A percentile compares a stretch with the other conserved stretches of the same genome.
phyloP scores from a whole-genome alignment of 2,329 filamentous ascomycete genomes.

The Endothia cerciana region DNA sequence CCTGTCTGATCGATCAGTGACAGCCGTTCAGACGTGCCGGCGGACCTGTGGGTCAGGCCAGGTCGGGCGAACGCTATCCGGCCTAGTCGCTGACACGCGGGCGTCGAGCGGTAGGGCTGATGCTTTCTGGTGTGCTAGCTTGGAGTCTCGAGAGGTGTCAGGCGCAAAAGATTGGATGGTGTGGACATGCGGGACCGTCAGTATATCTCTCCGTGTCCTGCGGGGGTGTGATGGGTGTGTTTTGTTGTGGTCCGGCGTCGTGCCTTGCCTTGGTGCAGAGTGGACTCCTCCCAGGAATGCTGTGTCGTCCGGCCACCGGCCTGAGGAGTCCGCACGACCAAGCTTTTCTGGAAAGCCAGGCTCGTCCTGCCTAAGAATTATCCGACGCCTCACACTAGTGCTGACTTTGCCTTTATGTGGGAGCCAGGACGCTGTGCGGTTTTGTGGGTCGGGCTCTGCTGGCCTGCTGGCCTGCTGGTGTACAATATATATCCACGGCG shows the following conservation, averaged over 20 bases:
- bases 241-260: neutral
- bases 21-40: conserved; percentile 2
- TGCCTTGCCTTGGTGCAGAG: neutral
- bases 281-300: neutral
- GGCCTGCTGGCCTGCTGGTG: neutral
- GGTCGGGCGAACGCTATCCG: conserved; percentile 28
- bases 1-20: conserved; percentile 4
- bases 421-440: neutral
- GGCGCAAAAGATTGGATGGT: conserved; percentile 4
- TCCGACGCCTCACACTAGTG: conserved; percentile 11
- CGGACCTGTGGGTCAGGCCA: neutral
- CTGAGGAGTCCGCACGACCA: no score
- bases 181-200: neutral
- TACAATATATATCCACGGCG: conserved; percentile 11
- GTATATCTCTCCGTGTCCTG: neutral
- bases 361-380: conserved; percentile 8
- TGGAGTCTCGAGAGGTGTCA: conserved; percentile 8
- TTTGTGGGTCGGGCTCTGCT: neutral
- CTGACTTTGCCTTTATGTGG: conserved; percentile 8
- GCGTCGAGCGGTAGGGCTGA: conserved; percentile 14
- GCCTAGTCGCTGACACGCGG: conserved; percentile 8
- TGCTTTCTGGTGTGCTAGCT: conserved; percentile 4
- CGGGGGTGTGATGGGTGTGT: neutral
- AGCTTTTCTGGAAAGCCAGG: neutral
- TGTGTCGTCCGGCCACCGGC: conserved; percentile 13